Evolutionary conservation across 1,284 basidiomycete genomes (phyloP).

Genomic region (Neonothopanus nambi): DNA sequence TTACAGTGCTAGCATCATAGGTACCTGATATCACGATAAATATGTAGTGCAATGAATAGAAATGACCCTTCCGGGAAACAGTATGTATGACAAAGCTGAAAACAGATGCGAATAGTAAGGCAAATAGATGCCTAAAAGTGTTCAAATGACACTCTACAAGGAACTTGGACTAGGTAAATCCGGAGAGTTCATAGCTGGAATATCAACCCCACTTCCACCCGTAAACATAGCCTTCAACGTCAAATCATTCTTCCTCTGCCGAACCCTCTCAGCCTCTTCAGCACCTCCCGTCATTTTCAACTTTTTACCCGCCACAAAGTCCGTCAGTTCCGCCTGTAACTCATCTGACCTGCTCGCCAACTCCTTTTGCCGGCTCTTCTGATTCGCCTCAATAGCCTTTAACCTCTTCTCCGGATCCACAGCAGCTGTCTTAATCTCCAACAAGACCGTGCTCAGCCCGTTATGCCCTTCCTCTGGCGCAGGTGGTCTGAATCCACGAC

Average conservation of each 20-base stretch:
- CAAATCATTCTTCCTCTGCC: conserved; percentile 81
- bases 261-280: conserved; percentile 85
- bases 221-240: conserved; percentile 88
- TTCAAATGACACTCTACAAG: neutral
- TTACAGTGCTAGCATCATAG: conserved; percentile 1
- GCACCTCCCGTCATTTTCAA: conserved; percentile 93
- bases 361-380: conserved; percentile 77
- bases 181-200: conserved; percentile 7
- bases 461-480: conserved; percentile 63
- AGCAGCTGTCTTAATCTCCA: conserved; percentile 84
- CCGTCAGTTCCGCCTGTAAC: conserved; percentile 78
- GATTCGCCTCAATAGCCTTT: conserved; percentile 88
- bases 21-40: neutral
- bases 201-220: conserved; percentile 22
- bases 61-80: neutral
- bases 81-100: neutral
- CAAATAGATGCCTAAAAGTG: neutral
- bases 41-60: neutral
- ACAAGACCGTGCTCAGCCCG: conserved; percentile 75
- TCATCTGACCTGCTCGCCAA: conserved; percentile 71
- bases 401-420: conserved; percentile 81
- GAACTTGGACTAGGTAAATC: neutral
- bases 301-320: conserved; percentile 83
- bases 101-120: neutral
- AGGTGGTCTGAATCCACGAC: conserved; percentile 54